phyloP scores from a whole-genome alignment of 2,329 filamentous ascomycete genomes.

The Intubia oerlemansii region DNA sequence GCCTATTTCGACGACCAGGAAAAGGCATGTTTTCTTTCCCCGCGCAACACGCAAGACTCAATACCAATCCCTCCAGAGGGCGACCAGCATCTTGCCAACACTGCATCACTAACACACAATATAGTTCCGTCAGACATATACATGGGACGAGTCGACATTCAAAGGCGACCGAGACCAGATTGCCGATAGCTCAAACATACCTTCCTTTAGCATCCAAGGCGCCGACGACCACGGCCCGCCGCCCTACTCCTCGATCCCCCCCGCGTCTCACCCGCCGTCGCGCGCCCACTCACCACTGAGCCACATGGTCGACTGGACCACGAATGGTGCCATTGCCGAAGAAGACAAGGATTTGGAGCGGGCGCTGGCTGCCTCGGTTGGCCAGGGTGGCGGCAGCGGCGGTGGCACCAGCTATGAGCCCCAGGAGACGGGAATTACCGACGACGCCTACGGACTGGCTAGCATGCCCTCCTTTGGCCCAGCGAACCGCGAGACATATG shows the following conservation, averaged over 20 bases:
- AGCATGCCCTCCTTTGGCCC: slow-evolving; percentile 33
- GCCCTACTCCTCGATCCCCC: slow-evolving; percentile 12
- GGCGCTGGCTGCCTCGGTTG: slow-evolving; percentile 32
- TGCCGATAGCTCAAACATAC: slow-evolving; percentile 3
- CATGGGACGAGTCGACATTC: slow-evolving; percentile 35
- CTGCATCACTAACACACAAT: not conserved
- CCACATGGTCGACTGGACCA: no score
- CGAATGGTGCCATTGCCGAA: no score
- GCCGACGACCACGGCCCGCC: slow-evolving; percentile 17
- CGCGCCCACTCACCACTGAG: slow-evolving; percentile 34
- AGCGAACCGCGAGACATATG: slow-evolving; percentile 32
- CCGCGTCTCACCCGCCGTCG: slow-evolving; percentile 41
- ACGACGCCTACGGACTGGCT: slow-evolving; percentile 1
- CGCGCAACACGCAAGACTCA: not conserved
- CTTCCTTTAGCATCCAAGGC: slow-evolving; percentile 35
- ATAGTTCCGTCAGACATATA: slow-evolving; percentile 28
- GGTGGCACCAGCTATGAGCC: slow-evolving; percentile 16
- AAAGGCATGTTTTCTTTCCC: slow-evolving; percentile 13
- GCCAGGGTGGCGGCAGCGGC: slow-evolving; percentile 31
- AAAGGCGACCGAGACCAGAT: slow-evolving; percentile 27
- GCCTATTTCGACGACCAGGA: slow-evolving; percentile 29
- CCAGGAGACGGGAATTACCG: slow-evolving; percentile 28
- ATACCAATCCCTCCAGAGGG: no score
- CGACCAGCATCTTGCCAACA: no score
- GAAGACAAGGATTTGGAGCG: slow-evolving; percentile 34